Percentiles rank a stretch among this genome's conserved stretches.
Evolutionary conservation across 495 filamentous ascomycete species (phyloP).

Genomic region (Penicillium pulvis): DNA sequence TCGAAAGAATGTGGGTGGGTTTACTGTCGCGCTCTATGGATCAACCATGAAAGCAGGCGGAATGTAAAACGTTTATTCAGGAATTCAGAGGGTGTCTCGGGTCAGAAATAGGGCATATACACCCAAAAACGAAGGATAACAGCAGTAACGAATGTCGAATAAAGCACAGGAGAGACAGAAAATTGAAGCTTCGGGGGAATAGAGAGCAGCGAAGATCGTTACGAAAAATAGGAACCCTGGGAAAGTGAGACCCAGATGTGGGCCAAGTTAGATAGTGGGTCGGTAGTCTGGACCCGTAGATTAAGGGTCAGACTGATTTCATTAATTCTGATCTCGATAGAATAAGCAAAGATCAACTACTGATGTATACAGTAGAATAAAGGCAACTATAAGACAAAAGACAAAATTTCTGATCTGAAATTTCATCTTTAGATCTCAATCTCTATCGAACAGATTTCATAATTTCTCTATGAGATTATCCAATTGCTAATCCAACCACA

Average conservation of each 20-base stretch:
- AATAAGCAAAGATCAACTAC: background rate
- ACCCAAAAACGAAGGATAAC: background rate
- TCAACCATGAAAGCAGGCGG: constrained; percentile 9
- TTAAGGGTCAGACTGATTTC: background rate
- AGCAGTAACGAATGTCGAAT: background rate
- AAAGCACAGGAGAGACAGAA: background rate
- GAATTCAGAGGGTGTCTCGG: background rate
- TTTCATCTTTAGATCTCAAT: too few relatives aligned
- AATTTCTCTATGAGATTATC: background rate
- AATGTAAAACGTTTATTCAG: background rate
- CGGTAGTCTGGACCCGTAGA: constrained; percentile 14
- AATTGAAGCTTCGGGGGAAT: background rate
- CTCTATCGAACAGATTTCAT: too few relatives aligned
- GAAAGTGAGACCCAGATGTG: constrained; percentile 13
- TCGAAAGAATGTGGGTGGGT: constrained; percentile 24
- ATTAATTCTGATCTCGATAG: background rate
- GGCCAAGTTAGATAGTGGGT: constrained; percentile 12
- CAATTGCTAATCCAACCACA: background rate
- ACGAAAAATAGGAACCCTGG: constrained; percentile 1
- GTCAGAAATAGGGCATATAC: background rate
- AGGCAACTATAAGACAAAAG: too few relatives aligned
- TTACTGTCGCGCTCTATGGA: constrained; percentile 4
- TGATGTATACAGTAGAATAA: background rate
- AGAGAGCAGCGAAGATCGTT: constrained; percentile 5
- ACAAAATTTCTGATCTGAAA: too few relatives aligned